These are phyloP conservation scores for Yarrowia sp. DNA, from an alignment of 805 yeast genomes.

Conservation along the genomic window DNA sequence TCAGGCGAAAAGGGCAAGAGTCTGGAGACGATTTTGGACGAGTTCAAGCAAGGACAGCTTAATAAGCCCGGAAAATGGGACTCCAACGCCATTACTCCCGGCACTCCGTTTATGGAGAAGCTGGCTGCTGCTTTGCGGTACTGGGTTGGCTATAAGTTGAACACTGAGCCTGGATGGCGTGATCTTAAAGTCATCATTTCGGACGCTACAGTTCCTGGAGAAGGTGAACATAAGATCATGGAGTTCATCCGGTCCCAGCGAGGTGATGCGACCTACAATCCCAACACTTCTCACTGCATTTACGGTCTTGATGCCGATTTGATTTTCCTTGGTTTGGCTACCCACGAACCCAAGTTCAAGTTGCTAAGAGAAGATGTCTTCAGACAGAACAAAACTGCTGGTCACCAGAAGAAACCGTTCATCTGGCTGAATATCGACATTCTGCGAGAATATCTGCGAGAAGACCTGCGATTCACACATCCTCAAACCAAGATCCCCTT, in stretches of 20 bases:
- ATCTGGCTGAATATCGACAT: conserved; percentile 90
- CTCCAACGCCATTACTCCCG: conserved; percentile 95
- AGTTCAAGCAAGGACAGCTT: conserved; percentile 75
- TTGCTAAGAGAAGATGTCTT: conserved; percentile 95
- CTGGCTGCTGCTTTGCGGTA: conserved; percentile 78
- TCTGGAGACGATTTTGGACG: conserved; percentile 61
- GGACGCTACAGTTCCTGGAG: conserved; percentile 98
- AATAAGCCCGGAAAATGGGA: conserved; percentile 66
- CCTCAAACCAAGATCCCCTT: conserved; percentile 53
- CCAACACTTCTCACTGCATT: conserved; percentile 92
- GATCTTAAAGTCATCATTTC: conserved; percentile 83
- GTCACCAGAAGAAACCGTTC: conserved; percentile 66
- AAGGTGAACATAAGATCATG: conserved; percentile 99
- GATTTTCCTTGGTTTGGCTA: conserved; percentile 91
- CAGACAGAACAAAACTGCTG: conserved; percentile 54
- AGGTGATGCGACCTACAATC: conserved; percentile 78
- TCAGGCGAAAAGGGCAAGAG: conserved; percentile 67
- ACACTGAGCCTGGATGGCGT: conserved; percentile 92
- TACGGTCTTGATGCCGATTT: conserved; percentile 98
- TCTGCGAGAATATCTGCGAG: conserved; percentile 78
- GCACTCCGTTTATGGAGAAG: conserved; percentile 95
- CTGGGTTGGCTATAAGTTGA: conserved; percentile 87
- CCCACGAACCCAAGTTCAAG: conserved; percentile 96
- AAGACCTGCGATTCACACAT: conserved; percentile 71
- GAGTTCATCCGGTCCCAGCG: conserved; percentile 89